A percentile compares a stretch with the other conserved stretches of the same genome.
Evolutionary conservation across 2,329 filamentous ascomycete genomes (phyloP).

Genomic region (Fusarium aywerte): DNA sequence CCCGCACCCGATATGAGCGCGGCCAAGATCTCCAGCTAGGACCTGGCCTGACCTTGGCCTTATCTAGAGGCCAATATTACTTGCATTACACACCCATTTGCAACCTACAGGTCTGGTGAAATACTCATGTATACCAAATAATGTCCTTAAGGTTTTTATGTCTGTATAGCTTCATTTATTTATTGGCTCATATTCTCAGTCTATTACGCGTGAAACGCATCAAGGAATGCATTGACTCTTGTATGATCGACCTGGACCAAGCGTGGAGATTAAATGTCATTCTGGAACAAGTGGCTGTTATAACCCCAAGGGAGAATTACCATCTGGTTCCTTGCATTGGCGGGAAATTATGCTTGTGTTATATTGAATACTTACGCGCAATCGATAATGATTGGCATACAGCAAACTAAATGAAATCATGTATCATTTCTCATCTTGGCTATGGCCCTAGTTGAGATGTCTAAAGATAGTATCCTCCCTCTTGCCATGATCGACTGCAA

Average conservation of each 20-base stretch:
- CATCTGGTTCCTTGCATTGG: constrained; percentile 7
- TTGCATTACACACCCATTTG: background rate
- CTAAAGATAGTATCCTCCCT: constrained; percentile 35
- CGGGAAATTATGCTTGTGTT: constrained; percentile 6
- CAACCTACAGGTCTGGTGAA: background rate
- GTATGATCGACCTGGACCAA: constrained; percentile 11
- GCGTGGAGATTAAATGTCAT: background rate
- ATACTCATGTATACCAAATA: too few relatives aligned
- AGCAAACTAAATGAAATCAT: background rate
- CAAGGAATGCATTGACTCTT: constrained; percentile 11
- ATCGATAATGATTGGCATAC: background rate
- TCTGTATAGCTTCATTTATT: background rate
- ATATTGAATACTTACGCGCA: background rate
- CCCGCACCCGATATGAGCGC: constrained; percentile 26
- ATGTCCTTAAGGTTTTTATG: background rate
- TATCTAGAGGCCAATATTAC: constrained; percentile 17
- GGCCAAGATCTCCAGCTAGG: constrained; percentile 13
- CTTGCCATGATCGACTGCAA: constrained; percentile 16
- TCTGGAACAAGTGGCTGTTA: background rate
- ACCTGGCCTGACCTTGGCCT: constrained; percentile 17
- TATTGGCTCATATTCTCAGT: background rate
- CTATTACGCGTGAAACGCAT: constrained; percentile 14
- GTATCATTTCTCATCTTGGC: constrained; percentile 16
- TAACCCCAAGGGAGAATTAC: constrained; percentile 7
- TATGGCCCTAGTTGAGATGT: constrained; percentile 16